phyloP scores from a whole-genome alignment of 495 filamentous ascomycete genomes.

The Platismatia glauca region DNA sequence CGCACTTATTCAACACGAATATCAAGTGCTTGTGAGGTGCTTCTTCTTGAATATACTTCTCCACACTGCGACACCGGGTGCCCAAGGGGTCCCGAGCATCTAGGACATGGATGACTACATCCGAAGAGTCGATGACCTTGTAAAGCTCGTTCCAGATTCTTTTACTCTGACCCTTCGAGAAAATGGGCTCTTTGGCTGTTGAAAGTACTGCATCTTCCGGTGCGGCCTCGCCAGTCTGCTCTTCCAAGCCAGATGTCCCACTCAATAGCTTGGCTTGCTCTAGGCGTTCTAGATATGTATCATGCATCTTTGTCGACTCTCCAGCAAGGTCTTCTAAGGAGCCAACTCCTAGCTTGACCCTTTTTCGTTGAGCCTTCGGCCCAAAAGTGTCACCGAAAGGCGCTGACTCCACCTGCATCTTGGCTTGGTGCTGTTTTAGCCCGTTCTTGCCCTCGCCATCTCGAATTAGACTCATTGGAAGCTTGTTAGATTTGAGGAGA shows the following conservation, averaged over 20 bases:
- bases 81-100: constrained; percentile 88
- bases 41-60: constrained; percentile 88
- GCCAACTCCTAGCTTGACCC: constrained; percentile 76
- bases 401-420: constrained; percentile 81
- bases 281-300: constrained; percentile 64
- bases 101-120: constrained; percentile 89
- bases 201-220: constrained; percentile 48
- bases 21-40: constrained; percentile 92
- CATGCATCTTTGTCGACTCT: constrained; percentile 65
- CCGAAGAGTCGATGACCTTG: constrained; percentile 94
- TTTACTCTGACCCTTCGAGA: constrained; percentile 87
- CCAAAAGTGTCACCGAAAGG: constrained; percentile 89
- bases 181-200: constrained; percentile 77
- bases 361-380: constrained; percentile 83
- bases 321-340: constrained; percentile 74
- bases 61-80: constrained; percentile 72
- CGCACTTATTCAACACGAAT: constrained; percentile 91
- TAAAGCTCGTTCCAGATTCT: constrained; percentile 99
- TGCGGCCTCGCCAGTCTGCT: constrained; percentile 39
- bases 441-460: constrained; percentile 64
- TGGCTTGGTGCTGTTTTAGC: constrained; percentile 83
- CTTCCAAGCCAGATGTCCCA: constrained; percentile 50
- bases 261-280: constrained; percentile 65
- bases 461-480: constrained; percentile 73
- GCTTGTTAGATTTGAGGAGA: constrained; percentile 86